Conservation (phyloP, 2,329 filamentous ascomycete species). For the Pezicula rhizophila region DNA sequence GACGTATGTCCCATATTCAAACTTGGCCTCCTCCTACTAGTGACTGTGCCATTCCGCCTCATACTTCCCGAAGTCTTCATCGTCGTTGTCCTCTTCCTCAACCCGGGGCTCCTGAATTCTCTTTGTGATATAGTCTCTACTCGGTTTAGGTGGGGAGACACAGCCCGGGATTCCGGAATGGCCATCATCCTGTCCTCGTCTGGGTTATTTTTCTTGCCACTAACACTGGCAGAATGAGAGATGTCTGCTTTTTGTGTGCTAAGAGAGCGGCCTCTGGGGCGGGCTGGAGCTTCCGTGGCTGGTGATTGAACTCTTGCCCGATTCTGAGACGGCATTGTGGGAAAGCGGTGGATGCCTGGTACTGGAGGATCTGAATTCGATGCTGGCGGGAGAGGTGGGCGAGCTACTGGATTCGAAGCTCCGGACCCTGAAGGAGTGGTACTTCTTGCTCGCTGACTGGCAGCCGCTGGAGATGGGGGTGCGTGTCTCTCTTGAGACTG, state of each 20-base stretch:
- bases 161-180: not conserved
- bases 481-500: no score
- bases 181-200: not conserved
- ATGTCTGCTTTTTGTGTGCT: not conserved
- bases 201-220: not conserved
- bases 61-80: not conserved
- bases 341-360: not conserved
- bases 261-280: not conserved
- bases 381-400: not conserved
- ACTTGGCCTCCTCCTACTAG: not conserved
- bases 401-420: no score
- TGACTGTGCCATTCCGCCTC: not conserved
- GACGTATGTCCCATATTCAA: conserved; percentile 2
- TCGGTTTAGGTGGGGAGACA: not conserved
- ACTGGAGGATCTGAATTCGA: not conserved
- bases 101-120: not conserved
- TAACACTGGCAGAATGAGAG: no score
- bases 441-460: no score
- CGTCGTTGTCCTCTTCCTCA: not conserved
- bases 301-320: not conserved
- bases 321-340: not conserved
- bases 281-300: not conserved
- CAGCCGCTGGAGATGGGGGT: no score
- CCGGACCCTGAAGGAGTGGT: no score
- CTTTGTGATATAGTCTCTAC: not conserved